phyloP scores from a whole-genome alignment of 495 filamentous ascomycete species.

The Neurospora hispaniola region DNA sequence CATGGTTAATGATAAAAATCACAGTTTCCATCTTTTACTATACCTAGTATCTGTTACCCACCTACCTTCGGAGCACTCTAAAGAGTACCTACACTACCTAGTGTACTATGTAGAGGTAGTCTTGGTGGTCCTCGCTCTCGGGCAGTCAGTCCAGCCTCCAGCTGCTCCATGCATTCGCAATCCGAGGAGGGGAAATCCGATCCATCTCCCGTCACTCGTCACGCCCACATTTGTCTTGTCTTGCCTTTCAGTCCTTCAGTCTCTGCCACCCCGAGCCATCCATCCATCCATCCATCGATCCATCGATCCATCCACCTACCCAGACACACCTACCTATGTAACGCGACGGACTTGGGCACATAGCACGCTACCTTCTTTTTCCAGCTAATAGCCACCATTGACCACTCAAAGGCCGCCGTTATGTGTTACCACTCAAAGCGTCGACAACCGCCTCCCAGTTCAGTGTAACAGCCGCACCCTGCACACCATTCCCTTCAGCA shows the following conservation, averaged over 20 bases:
- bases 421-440: constrained; percentile 9
- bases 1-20: not conserved
- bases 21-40: too few relatives aligned
- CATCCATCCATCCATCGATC: not conserved
- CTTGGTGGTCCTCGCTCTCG: not conserved
- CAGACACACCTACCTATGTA: not conserved
- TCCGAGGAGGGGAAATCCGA: not conserved
- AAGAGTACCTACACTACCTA: too few relatives aligned
- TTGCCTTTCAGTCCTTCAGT: not conserved
- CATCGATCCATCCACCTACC: not conserved
- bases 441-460: constrained; percentile 2
- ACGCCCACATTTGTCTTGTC: not conserved
- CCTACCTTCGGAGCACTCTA: not conserved
- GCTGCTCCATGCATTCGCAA: not conserved
- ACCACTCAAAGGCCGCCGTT: constrained; percentile 14
- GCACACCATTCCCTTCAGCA: not conserved
- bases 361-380: not conserved
- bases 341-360: not conserved
- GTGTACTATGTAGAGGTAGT: too few relatives aligned
- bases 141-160: not conserved
- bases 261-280: not conserved
- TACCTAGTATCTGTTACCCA: too few relatives aligned
- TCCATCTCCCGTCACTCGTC: not conserved
- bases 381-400: constrained; percentile 6
- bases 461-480: not conserved